Percentiles rank a stretch among this genome's conserved stretches.
Evolutionary conservation across 306 rosid genomes (phyloP).

Genomic region (Corylus avellana): DNA sequence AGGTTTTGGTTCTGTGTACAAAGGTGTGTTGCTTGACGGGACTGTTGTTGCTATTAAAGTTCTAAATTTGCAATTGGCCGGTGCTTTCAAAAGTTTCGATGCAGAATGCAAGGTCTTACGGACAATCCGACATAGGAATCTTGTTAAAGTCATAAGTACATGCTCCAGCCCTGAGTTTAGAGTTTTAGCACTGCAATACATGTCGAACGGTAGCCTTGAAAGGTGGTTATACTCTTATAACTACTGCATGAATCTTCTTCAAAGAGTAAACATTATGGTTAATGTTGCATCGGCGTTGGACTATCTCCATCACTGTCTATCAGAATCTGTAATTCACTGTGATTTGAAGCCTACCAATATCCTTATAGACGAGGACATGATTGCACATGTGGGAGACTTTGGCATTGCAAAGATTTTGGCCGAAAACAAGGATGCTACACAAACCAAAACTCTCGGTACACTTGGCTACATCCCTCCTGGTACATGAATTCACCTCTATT

Average conservation of each 20-base stretch:
- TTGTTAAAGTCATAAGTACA: neutral
- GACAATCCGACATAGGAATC: neutral
- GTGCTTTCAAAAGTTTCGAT: neutral
- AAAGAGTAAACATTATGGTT: neutral
- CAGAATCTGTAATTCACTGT: neutral
- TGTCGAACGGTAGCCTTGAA: neutral
- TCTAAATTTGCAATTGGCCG: neutral
- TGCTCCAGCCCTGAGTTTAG: neutral
- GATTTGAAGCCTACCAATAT: neutral
- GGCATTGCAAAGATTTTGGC: neutral
- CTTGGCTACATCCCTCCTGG: neutral
- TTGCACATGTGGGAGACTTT: conserved; percentile 1
- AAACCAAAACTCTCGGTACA: neutral
- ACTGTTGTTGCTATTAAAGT: neutral
- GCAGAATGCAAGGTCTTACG: neutral
- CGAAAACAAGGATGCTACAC: neutral
- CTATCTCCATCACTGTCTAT: neutral
- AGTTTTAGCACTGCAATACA: neutral
- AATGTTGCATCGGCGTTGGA: neutral
- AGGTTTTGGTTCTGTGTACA: neutral
- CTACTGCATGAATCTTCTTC: neutral
- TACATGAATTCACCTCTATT: neutral
- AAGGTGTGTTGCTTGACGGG: neutral
- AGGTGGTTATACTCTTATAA: neutral
- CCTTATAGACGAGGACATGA: neutral